Conservation (phyloP, 352 stramenopile genomes). For the Pythium biforme region DNA sequence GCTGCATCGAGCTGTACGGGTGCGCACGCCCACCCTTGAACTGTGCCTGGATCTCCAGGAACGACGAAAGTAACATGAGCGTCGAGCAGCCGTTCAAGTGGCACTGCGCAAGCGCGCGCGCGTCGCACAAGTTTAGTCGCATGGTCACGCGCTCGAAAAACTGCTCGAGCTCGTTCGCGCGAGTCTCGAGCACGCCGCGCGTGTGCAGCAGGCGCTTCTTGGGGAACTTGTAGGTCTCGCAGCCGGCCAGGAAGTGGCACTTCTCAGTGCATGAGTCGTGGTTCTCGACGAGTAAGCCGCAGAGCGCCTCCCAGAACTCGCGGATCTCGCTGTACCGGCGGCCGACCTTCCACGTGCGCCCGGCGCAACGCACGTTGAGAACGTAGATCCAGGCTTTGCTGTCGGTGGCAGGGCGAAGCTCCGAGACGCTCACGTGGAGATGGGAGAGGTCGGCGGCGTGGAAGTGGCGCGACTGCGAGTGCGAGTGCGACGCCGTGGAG, state of each 20-base stretch:
- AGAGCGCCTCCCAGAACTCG: slow-evolving; percentile 58
- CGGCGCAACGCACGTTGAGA: slow-evolving; percentile 53
- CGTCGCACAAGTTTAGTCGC: slow-evolving; percentile 66
- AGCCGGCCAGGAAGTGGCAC: slow-evolving; percentile 63
- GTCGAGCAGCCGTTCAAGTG: slow-evolving; percentile 43
- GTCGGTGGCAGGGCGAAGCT: slow-evolving; percentile 53
- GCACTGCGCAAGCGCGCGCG: slow-evolving; percentile 41
- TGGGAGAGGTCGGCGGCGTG: slow-evolving; percentile 44
- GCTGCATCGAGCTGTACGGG: slow-evolving; percentile 24
- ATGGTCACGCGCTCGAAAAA: slow-evolving; percentile 67
- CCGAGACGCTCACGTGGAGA: slow-evolving; percentile 50
- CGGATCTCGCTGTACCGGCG: slow-evolving; percentile 78
- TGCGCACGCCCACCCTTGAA: slow-evolving; percentile 17
- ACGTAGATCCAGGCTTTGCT: slow-evolving; percentile 63
- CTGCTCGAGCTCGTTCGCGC: slow-evolving; percentile 51
- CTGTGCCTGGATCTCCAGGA: slow-evolving; percentile 47
- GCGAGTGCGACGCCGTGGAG: background rate
- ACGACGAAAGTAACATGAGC: slow-evolving; percentile 40
- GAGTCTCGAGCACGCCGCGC: slow-evolving; percentile 28
- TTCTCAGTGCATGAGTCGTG: slow-evolving; percentile 46
- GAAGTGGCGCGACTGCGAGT: slow-evolving; percentile 10
- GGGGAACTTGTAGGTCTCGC: slow-evolving; percentile 73
- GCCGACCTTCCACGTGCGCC: slow-evolving; percentile 44
- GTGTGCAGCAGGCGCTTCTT: slow-evolving; percentile 73
- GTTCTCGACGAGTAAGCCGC: slow-evolving; percentile 33